A percentile compares a stretch with the other conserved stretches of the same genome.
phyloP scores from a whole-genome alignment of 192 early-diverging fungal species.

The Backusella tarrabulga region DNA sequence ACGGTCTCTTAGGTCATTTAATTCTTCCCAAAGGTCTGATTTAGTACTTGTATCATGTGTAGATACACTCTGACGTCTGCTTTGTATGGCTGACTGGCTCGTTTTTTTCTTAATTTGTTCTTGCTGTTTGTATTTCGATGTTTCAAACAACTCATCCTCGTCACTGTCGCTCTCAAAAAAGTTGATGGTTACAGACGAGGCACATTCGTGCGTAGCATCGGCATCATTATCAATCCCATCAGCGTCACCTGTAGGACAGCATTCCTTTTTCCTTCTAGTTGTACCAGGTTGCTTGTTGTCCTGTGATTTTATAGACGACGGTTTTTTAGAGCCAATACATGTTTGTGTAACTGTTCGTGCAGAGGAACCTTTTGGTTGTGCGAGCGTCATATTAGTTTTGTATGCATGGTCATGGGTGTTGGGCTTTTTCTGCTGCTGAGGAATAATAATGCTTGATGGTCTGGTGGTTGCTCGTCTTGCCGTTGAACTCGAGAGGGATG shows the following conservation, averaged over 20 bases:
- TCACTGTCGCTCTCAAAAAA: background rate
- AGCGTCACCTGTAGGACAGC: background rate
- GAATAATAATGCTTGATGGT: background rate
- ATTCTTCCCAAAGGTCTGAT: background rate
- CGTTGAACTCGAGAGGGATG: background rate
- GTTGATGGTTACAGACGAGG: background rate
- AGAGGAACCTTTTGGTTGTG: background rate
- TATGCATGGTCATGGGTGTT: background rate
- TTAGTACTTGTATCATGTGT: slow-evolving; percentile 1
- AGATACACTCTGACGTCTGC: background rate
- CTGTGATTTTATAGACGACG: background rate
- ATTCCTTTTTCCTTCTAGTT: background rate
- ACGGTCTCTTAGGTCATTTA: background rate
- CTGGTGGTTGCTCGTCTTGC: background rate
- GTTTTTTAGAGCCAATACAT: background rate
- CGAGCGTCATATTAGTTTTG: background rate
- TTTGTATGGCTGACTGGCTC: background rate
- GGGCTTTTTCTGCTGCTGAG: background rate
- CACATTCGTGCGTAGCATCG: background rate
- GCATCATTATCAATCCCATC: background rate
- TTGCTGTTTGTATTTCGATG: background rate
- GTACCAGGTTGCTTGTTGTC: background rate
- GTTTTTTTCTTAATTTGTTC: slow-evolving; percentile 8
- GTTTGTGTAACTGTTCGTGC: background rate
- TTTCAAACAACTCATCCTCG: slow-evolving; percentile 4